phyloP scores from a whole-genome alignment of 768 basidiomycete species.

The Tulasnella sp. region DNA sequence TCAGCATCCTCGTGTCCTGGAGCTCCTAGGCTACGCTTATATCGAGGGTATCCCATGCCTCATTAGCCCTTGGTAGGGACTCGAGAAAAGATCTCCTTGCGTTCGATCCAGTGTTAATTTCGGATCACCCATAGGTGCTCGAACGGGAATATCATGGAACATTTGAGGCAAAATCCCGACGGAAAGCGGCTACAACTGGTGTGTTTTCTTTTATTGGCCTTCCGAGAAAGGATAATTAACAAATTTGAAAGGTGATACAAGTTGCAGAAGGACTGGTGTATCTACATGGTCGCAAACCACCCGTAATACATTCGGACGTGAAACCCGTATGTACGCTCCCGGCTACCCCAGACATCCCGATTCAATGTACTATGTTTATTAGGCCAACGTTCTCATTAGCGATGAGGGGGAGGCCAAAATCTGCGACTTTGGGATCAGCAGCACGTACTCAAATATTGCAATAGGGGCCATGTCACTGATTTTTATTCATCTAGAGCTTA shows the following conservation, averaged over 20 bases:
- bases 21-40: slow-evolving; percentile 12
- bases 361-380: background rate
- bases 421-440: slow-evolving; percentile 16
- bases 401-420: background rate
- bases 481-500: background rate
- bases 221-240: too few relatives aligned
- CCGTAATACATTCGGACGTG: slow-evolving; percentile 29
- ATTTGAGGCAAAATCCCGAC: too few relatives aligned
- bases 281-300: slow-evolving; percentile 25
- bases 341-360: too few relatives aligned
- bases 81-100: too few relatives aligned
- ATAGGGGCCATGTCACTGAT: too few relatives aligned
- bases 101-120: too few relatives aligned
- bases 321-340: slow-evolving; percentile 25
- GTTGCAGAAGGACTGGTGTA: slow-evolving; percentile 27
- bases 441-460: background rate
- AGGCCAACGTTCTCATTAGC: slow-evolving; percentile 18
- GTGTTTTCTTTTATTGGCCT: too few relatives aligned
- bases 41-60: background rate
- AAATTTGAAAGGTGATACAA: slow-evolving; percentile 12
- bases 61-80: background rate
- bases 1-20: slow-evolving; percentile 2
- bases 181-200: too few relatives aligned
- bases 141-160: background rate
- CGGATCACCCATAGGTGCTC: too few relatives aligned